phyloP scores from a whole-genome alignment of 2,329 filamentous ascomycete species.

The Septoria petroselini region DNA sequence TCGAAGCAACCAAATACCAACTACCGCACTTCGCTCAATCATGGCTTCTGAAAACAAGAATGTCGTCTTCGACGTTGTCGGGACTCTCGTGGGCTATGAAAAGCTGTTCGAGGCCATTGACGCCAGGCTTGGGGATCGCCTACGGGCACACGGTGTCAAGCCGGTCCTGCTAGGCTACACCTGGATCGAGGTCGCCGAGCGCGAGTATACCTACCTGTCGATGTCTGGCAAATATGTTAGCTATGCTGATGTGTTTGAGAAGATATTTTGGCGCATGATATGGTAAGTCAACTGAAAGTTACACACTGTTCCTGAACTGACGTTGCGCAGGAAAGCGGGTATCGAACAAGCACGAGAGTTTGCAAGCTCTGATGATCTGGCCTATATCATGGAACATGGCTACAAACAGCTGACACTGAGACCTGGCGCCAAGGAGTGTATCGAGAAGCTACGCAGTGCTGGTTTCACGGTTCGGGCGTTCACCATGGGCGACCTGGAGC shows the following conservation, averaged over 20 bases:
- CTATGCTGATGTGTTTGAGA: constrained; percentile 44
- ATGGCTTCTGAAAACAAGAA: constrained; percentile 24
- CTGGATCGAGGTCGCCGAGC: constrained; percentile 49
- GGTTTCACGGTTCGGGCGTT: constrained; percentile 56
- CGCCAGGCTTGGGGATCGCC: constrained; percentile 41
- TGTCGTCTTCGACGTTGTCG: constrained; percentile 46
- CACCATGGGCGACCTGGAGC: constrained; percentile 50
- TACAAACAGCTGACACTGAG: constrained; percentile 39
- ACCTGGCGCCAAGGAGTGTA: constrained; percentile 43
- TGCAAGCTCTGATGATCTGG: constrained; percentile 44
- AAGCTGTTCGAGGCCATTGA: constrained; percentile 45
- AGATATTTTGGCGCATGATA: constrained; percentile 51
- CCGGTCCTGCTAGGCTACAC: constrained; percentile 46
- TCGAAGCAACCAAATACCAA: too few species aligned
- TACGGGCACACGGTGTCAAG: constrained; percentile 43
- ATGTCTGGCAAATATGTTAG: constrained; percentile 45
- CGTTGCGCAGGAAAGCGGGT: constrained; percentile 38
- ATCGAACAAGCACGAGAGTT: constrained; percentile 44
- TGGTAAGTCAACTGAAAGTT: constrained; percentile 20
- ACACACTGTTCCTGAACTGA: neutral
- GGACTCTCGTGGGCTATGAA: constrained; percentile 49
- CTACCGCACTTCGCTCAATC: neutral
- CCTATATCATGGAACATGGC: constrained; percentile 39
- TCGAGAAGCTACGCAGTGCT: constrained; percentile 43
- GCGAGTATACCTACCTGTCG: constrained; percentile 51